Base-by-base conservation (phyloP, 441 rosid genomes). In the Erodium chrysanthum region DNA sequence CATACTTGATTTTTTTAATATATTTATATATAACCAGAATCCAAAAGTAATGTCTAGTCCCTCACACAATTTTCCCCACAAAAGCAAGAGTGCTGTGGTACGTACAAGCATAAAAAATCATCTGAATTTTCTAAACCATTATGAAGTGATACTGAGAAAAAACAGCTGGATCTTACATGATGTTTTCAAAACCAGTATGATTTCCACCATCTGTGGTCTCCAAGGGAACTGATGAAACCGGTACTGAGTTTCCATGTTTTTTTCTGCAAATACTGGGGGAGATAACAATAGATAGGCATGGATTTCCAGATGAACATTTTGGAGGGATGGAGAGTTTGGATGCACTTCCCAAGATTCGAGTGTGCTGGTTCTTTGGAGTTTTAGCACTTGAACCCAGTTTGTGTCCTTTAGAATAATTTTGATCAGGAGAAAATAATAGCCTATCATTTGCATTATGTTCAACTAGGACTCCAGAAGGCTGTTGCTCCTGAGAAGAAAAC, bases 351-450 rank as follows among this genome's bases (percentile, higher is more conserved):
- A 80, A 56, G 59, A 58, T 76, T 77, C 71, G 81, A 25, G 72
- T 79, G 69, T 75, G 76, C 68, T 77, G 81, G 75, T 79, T 86
- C 71, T 78, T 76, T 27, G 84, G 87, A 75, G 91, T 84, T 72
- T 58, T 75, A 25, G 69, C 68, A 69, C 77, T 76, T 52, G 86
- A 70, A 65, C 71, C 71, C 67, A 75, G 59, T 61, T 77, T 75
- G 31, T 80, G 83, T 48, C 77, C 70, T 65, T 69, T 86, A 15
- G 72, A 54, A 70, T 81, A 81, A 78, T 58, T 73, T 80, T 81
- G 87, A 75, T 87, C 79, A 76, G 94, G 90, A 78, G 99, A 89
- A 76, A 82, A 83, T 62, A 83, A 64, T 25, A 75, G 75, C 58
- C 74, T 27, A 74, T 88, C 84, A 72, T 74, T 81, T 66, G 77